A percentile compares a stretch with the other conserved stretches of the same genome.
Evolutionary conservation across 441 rosid species (phyloP).

Genomic region (Populus trichocarpa): DNA sequence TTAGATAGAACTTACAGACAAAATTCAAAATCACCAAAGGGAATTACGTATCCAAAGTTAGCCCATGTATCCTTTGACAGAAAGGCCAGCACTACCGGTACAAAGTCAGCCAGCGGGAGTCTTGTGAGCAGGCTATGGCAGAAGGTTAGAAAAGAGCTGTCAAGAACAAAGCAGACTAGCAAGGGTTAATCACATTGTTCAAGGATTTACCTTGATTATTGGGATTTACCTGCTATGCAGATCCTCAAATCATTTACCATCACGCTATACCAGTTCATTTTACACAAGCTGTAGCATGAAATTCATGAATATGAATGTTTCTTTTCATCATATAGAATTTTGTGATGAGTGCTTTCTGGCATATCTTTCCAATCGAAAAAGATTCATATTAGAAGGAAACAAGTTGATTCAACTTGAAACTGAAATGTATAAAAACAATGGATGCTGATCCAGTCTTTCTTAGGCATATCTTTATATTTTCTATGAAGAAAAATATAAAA

Average conservation of each 20-base stretch:
- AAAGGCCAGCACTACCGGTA: slow-evolving; percentile 5
- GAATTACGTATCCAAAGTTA: slow-evolving; percentile 12
- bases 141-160: slow-evolving; percentile 34
- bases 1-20: slow-evolving; percentile 25
- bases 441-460: neutral
- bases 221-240: too few relatives aligned
- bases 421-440: neutral
- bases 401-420: neutral
- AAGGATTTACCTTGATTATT: neutral
- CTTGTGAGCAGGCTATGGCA: slow-evolving; percentile 39
- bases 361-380: neutral
- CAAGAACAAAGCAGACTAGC: slow-evolving; percentile 19
- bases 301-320: neutral
- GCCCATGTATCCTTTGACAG: neutral
- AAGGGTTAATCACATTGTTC: neutral
- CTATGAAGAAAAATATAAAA: slow-evolving; percentile 15
- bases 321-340: neutral
- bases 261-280: too few relatives aligned
- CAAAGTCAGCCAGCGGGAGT: slow-evolving; percentile 16
- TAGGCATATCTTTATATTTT: slow-evolving; percentile 10
- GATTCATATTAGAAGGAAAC: neutral
- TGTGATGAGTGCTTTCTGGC: neutral
- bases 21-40: slow-evolving; percentile 17
- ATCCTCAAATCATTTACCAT: too few relatives aligned
- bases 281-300: neutral